Base-by-base conservation (phyloP, 495 filamentous ascomycete species). In the Xylaria nigripes region DNA sequence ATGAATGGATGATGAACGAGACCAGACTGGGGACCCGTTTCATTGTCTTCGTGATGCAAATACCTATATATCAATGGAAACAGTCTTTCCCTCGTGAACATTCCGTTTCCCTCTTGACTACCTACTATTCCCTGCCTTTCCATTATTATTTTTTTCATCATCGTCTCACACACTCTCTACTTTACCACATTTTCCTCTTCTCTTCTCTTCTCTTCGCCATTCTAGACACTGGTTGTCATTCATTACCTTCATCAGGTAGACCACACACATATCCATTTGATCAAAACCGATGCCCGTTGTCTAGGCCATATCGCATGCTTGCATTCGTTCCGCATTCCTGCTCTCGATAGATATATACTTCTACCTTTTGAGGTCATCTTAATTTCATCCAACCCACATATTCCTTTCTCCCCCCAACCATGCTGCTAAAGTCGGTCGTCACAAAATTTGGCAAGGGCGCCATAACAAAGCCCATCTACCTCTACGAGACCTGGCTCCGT, bases 401-500 rank as follows among this genome's bases (percentile, higher is more conserved):
- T n/a, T n/a, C n/a, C n/a, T n/a, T n/a, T n/a, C n/a, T n/a, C n/a
- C n/a, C 32, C 32, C 1, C 25, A 40, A 58, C 47, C 22, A 67
- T 67, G 64, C 46, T 53, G 41, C 36, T 67, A 16, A 61, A 61
- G 41, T 62, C 64, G 0, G 3, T 64, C 38, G 48, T 52, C 48
- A 58, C 45, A 22, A 59, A 58, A 45, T 56, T 62, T 36, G 63
- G 65, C 58, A 68, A 68, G 46, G 61, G 63, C 24, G 65, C 65
- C 53, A 58, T 57, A 7, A 62, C 62, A 25, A 65, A 65, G 54
- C 63, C 60, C 50, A 24, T 66, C 36, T 66, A 66, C 45, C 25
- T 65, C 46, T 68, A 66, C 45, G 65, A 68, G 52, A 66, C 58
- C 15, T 66, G 63, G 62, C 51, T 60, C 12, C 65, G 65, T 24